Percentiles rank a stretch among this genome's conserved stretches.
These are phyloP conservation scores for Boletus speciosus DNA, from an alignment of 768 basidiomycete genomes.

Conservation along the genomic window DNA sequence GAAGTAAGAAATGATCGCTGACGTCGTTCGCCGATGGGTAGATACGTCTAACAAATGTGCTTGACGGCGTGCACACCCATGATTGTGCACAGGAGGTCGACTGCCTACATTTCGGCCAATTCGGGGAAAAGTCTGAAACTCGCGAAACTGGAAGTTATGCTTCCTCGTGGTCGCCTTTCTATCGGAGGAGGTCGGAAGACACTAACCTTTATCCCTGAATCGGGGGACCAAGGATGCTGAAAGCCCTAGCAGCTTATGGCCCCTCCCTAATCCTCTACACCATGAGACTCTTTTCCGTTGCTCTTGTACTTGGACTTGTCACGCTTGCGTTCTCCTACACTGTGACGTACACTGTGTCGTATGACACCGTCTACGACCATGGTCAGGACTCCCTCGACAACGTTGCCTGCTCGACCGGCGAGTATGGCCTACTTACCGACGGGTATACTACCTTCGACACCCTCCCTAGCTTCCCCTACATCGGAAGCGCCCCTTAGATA, in stretches of 20 bases:
- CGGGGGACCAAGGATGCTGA: not conserved
- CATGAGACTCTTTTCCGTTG: slow-evolving; percentile 7
- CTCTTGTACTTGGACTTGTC: slow-evolving; percentile 7
- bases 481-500: slow-evolving; percentile 54
- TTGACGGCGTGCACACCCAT: not conserved
- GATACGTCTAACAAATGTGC: not conserved
- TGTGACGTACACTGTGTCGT: slow-evolving; percentile 30
- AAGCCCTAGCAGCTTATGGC: not conserved
- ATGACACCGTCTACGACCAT: slow-evolving; percentile 52
- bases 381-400: slow-evolving; percentile 34
- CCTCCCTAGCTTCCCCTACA: slow-evolving; percentile 56
- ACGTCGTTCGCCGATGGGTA: not conserved
- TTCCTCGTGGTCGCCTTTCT: not conserved
- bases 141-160: not conserved
- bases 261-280: not conserved
- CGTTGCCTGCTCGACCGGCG: slow-evolving; percentile 51
- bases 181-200: not conserved
- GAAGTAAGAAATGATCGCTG: not conserved
- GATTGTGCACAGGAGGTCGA: not conserved
- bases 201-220: not conserved
- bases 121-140: not conserved
- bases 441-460: slow-evolving; percentile 48
- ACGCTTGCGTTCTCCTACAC: slow-evolving; percentile 2
- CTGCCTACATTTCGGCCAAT: not conserved
- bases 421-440: slow-evolving; percentile 44